phyloP scores from a whole-genome alignment of 2,329 filamentous ascomycete species.

The Neonectria hederae region DNA sequence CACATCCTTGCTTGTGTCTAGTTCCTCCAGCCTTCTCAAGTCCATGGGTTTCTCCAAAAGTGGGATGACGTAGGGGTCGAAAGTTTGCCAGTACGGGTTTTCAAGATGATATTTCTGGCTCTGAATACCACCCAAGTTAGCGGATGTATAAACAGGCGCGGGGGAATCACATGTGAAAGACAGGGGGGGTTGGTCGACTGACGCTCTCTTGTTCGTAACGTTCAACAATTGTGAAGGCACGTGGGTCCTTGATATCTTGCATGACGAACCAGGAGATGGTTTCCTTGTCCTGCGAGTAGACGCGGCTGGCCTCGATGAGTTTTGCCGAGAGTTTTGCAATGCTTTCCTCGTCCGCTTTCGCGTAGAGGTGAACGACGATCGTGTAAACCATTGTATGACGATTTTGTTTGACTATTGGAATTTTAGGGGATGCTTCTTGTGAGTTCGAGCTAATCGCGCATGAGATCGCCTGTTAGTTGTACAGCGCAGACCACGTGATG shows the following conservation, averaged over 20 bases:
- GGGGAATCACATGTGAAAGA: not conserved
- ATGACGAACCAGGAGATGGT: conserved; percentile 79
- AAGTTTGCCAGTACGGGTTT: conserved; percentile 80
- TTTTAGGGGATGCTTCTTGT: not conserved
- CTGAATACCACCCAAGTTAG: conserved; percentile 37
- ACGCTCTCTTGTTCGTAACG: conserved; percentile 74
- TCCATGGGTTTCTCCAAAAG: conserved; percentile 76
- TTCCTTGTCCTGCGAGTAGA: conserved; percentile 78
- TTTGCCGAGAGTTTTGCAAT: conserved; percentile 76
- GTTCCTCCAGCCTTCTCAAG: conserved; percentile 72
- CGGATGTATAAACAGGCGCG: conserved; percentile 4
- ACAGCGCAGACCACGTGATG: not conserved
- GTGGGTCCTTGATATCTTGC: conserved; percentile 74
- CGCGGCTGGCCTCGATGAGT: conserved; percentile 76
- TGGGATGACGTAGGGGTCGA: conserved; percentile 77
- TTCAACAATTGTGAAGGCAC: conserved; percentile 80
- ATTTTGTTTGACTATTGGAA: not conserved
- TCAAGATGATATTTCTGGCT: conserved; percentile 71
- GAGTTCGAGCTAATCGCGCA: not conserved
- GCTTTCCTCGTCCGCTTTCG: conserved; percentile 70
- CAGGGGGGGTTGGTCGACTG: conserved; percentile 41
- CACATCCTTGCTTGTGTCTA: conserved; percentile 65
- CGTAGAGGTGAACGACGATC: conserved; percentile 74
- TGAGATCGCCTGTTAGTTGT: not conserved
- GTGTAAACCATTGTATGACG: conserved; percentile 70